Conservation (phyloP, 176 grass and related monocot species). For the Oryza longistaminata region DNA sequence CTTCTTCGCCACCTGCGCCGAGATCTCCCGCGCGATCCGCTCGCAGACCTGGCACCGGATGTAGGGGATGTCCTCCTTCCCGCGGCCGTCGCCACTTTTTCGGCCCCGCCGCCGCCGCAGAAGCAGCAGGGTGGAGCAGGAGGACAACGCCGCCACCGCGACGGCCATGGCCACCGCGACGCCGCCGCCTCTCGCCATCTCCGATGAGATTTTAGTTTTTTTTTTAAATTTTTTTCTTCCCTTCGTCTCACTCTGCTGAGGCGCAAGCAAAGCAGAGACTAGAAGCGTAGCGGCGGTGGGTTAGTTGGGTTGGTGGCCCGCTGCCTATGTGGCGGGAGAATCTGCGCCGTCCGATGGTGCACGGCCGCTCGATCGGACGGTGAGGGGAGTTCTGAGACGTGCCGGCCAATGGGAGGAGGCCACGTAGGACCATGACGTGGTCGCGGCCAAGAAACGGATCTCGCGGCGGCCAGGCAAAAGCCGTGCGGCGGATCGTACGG, state of each 20-base stretch:
- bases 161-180: slow-evolving; percentile 15
- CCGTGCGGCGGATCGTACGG: not conserved
- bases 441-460: not conserved
- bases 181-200: slow-evolving; percentile 37
- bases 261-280: not conserved
- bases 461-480: not conserved
- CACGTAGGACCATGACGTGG: slow-evolving; percentile 46
- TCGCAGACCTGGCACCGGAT: slow-evolving; percentile 96
- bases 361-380: slow-evolving; percentile 23
- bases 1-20: slow-evolving; percentile 57
- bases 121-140: not conserved
- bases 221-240: not conserved
- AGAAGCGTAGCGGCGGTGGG: not conserved
- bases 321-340: not conserved
- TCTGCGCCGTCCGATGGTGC: slow-evolving; percentile 25
- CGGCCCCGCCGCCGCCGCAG: slow-evolving; percentile 29
- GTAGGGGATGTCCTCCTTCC: slow-evolving; percentile 86
- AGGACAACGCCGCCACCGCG: slow-evolving; percentile 28
- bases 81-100: slow-evolving; percentile 70
- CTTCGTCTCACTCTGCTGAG: not conserved
- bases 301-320: not conserved
- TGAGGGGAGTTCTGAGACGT: not conserved
- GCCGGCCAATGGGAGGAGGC: slow-evolving; percentile 38
- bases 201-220: not conserved
- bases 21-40: slow-evolving; percentile 91